Conservation (phyloP, 2,329 filamentous ascomycete species). For the Ceratocystis diversiconidia region DNA sequence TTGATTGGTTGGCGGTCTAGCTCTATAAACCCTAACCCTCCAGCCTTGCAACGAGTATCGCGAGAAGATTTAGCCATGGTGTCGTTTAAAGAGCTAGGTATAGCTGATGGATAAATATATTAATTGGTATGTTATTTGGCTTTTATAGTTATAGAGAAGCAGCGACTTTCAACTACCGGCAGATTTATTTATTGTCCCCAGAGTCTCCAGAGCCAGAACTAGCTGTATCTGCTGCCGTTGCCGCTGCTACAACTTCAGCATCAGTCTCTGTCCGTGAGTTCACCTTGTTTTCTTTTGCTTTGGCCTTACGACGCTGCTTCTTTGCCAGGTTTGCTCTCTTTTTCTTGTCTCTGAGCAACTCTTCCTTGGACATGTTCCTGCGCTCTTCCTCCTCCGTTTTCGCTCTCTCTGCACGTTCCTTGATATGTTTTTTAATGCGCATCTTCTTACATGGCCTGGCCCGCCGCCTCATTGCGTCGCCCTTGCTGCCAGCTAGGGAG, state of each 20-base stretch:
- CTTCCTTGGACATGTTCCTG: conserved; percentile 32
- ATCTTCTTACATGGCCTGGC: conserved; percentile 41
- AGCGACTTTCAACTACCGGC: too few species aligned
- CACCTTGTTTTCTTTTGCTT: conserved; percentile 40
- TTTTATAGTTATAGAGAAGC: not conserved
- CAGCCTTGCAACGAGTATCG: conserved; percentile 4
- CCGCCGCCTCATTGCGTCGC: conserved; percentile 8
- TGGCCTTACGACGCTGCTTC: conserved; percentile 44
- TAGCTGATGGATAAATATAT: not conserved
- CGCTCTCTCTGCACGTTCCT: conserved; percentile 30
- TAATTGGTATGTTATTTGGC: not conserved
- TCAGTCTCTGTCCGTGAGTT: conserved; percentile 36
- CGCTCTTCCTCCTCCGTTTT: conserved; percentile 28
- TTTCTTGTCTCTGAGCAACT: conserved; percentile 42
- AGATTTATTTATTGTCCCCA: conserved; percentile 17
- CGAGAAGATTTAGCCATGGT: not conserved
- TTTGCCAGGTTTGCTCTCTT: conserved; percentile 45
- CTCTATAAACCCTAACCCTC: not conserved
- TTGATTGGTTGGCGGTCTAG: not conserved
- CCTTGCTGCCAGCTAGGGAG: not conserved
- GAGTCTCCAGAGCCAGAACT: not conserved
- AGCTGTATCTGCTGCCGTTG: conserved; percentile 20
- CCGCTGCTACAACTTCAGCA: conserved; percentile 31
- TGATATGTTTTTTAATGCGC: conserved; percentile 37
- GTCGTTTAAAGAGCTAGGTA: not conserved